Conservation (phyloP, 192 early-diverging fungal species). For the Coemansia erecta region DNA sequence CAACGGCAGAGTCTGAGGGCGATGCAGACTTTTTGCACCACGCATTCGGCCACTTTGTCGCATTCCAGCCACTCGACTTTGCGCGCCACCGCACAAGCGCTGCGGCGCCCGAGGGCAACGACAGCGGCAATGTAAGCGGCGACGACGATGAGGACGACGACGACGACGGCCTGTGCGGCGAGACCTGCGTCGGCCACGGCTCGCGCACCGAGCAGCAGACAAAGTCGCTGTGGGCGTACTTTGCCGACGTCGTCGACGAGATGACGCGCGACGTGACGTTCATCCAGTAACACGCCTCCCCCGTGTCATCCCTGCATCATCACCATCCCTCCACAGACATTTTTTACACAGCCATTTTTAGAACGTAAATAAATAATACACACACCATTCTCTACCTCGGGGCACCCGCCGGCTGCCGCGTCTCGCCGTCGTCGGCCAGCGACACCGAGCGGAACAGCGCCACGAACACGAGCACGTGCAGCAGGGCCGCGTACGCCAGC, state of each 20-base stretch:
- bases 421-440: slow-evolving; percentile 14
- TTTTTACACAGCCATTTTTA: too few relatives aligned
- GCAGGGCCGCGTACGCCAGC: slow-evolving; percentile 30
- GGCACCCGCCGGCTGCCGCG: slow-evolving; percentile 3
- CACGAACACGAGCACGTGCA: slow-evolving; percentile 80
- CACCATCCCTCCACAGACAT: too few relatives aligned
- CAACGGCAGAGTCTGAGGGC: neutral
- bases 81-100: neutral
- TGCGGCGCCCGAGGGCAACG: neutral
- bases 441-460: slow-evolving; percentile 58
- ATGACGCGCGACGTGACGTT: slow-evolving; percentile 28
- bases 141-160: neutral
- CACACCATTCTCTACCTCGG: too few relatives aligned
- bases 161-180: neutral
- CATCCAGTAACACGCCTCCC: slow-evolving; percentile 9
- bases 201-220: neutral
- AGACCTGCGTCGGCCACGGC: too few relatives aligned
- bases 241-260: slow-evolving; percentile 28
- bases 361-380: slow-evolving; percentile 2
- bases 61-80: slow-evolving; percentile 49
- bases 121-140: neutral
- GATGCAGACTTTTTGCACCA: slow-evolving; percentile 41
- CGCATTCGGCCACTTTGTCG: slow-evolving; percentile 34
- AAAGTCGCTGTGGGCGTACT: slow-evolving; percentile 20
- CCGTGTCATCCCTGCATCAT: neutral